Evolutionary conservation across 768 basidiomycete genomes (phyloP).

Genomic region (Bullera alba): DNA sequence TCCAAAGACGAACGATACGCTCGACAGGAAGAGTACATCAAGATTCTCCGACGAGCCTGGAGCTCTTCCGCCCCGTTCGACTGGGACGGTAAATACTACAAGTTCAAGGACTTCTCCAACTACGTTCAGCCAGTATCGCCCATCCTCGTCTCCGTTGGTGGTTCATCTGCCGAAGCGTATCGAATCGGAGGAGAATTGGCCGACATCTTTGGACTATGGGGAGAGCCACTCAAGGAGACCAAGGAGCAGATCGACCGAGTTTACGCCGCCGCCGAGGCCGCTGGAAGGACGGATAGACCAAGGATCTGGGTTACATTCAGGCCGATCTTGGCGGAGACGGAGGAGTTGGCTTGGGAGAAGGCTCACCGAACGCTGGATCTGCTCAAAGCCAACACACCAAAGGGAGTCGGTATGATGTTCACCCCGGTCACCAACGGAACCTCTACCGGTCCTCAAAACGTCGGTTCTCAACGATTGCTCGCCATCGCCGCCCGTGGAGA

Average conservation of each 20-base stretch:
- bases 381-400: slow-evolving; percentile 10
- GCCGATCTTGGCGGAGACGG: slow-evolving; percentile 30
- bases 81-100: slow-evolving; percentile 33
- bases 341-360: slow-evolving; percentile 29
- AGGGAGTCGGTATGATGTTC: neutral
- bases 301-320: slow-evolving; percentile 36
- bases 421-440: neutral
- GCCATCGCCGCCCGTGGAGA: slow-evolving; percentile 28
- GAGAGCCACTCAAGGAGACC: slow-evolving; percentile 34
- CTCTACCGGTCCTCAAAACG: slow-evolving; percentile 14
- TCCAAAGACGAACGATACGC: slow-evolving; percentile 28
- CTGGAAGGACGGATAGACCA: slow-evolving; percentile 26
- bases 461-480: slow-evolving; percentile 30
- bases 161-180: slow-evolving; percentile 28
- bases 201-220: slow-evolving; percentile 35
- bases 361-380: slow-evolving; percentile 20
- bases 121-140: slow-evolving; percentile 12
- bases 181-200: slow-evolving; percentile 26
- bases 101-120: slow-evolving; percentile 28
- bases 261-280: slow-evolving; percentile 29
- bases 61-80: slow-evolving; percentile 21
- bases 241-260: slow-evolving; percentile 32
- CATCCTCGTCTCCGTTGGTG: slow-evolving; percentile 28
- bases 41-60: slow-evolving; percentile 28
- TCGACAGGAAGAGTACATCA: slow-evolving; percentile 31